Percentiles rank a stretch among this genome's conserved stretches.
These are phyloP conservation scores for Penicillium paneum DNA, from an alignment of 2,329 filamentous ascomycete genomes.

Conservation along the genomic window DNA sequence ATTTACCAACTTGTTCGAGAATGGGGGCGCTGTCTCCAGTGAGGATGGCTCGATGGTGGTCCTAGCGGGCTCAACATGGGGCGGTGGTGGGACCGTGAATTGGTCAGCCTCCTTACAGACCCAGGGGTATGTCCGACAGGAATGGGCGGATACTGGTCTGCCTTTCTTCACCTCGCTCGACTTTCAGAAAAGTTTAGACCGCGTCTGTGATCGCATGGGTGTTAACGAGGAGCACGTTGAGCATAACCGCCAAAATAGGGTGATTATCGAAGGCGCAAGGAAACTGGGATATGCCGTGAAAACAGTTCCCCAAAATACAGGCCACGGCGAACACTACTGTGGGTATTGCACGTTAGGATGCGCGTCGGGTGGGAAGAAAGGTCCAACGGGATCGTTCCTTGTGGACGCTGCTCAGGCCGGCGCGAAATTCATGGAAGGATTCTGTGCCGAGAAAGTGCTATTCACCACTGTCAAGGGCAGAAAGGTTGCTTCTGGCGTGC, in stretches of 20 bases:
- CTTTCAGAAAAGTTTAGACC: conserved; percentile 76
- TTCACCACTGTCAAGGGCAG: conserved; percentile 58
- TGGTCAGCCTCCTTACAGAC: conserved; percentile 70
- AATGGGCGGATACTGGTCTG: conserved; percentile 72
- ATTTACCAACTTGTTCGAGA: conserved; percentile 65
- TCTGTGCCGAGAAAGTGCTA: conserved; percentile 65
- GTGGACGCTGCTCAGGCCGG: conserved; percentile 75
- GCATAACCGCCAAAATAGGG: conserved; percentile 69
- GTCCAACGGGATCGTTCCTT: conserved; percentile 72
- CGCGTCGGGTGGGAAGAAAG: conserved; percentile 69
- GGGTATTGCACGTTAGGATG: conserved; percentile 62
- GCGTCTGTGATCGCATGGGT: conserved; percentile 76
- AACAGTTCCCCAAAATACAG: conserved; percentile 75
- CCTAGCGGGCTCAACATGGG: conserved; percentile 70
- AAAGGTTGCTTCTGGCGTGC: conserved; percentile 65
- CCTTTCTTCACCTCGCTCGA: conserved; percentile 69
- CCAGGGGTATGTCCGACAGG: conserved; percentile 70
- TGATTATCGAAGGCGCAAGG: conserved; percentile 70
- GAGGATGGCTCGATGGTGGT: conserved; percentile 60
- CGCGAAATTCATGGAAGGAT: conserved; percentile 79
- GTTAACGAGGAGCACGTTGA: conserved; percentile 63
- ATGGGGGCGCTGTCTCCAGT: conserved; percentile 56
- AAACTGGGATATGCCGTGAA: conserved; percentile 70
- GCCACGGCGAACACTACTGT: conserved; percentile 69
- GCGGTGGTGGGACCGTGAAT: conserved; percentile 84